Conservation (phyloP, 2,329 filamentous ascomycete genomes). For the Ceratocystis papillata region DNA sequence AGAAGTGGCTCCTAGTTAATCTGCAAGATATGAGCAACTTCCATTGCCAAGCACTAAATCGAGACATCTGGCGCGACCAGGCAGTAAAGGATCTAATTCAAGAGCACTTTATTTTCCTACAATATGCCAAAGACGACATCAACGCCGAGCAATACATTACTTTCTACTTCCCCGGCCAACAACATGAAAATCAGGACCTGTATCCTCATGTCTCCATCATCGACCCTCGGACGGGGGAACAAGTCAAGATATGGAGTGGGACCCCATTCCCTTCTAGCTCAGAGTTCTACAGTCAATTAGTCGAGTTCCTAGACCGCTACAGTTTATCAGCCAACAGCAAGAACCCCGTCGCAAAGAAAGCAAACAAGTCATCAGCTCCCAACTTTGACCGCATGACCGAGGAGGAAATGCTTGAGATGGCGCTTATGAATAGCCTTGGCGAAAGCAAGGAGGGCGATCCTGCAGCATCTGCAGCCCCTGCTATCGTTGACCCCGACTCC, state of each 20-base stretch:
- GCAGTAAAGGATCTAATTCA: conserved; percentile 67
- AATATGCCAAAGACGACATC: conserved; percentile 79
- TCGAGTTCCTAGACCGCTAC: conserved; percentile 95
- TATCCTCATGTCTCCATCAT: conserved; percentile 95
- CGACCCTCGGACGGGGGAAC: conserved; percentile 89
- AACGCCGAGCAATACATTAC: conserved; percentile 71
- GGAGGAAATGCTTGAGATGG: conserved; percentile 93
- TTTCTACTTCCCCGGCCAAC: conserved; percentile 68
- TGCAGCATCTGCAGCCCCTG: conserved; percentile 29
- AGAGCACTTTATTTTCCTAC: conserved; percentile 92
- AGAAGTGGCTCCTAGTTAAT: conserved; percentile 94
- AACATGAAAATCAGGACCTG: conserved; percentile 70
- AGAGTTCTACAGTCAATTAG: conserved; percentile 83
- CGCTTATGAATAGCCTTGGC: conserved; percentile 70
- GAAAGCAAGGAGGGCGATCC: conserved; percentile 35
- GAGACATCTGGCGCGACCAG: conserved; percentile 89
- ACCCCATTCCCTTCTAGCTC: conserved; percentile 61
- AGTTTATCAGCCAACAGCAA: conserved; percentile 79
- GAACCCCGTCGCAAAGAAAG: conserved; percentile 78
- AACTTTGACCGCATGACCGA: conserved; percentile 87
- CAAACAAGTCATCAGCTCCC: conserved; percentile 31
- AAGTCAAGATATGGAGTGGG: conserved; percentile 93
- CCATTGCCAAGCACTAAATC: conserved; percentile 84
- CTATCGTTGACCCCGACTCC: conserved; percentile 70
- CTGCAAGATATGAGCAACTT: conserved; percentile 90